Evolutionary conservation across 148 eudicot genomes (phyloP).

Genomic region (Agrostemma githago): DNA sequence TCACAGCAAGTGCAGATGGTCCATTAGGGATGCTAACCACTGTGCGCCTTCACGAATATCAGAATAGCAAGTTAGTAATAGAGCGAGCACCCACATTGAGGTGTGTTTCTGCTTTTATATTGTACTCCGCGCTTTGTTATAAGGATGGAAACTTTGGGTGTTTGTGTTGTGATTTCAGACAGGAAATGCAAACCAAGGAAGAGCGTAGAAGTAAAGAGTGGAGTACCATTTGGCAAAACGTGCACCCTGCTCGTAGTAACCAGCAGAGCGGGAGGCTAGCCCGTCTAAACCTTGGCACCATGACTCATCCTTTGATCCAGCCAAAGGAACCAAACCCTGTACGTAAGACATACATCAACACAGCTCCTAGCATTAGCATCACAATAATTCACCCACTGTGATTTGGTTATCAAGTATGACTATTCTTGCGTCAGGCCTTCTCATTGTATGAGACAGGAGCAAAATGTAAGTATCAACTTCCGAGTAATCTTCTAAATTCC

Average conservation of each 20-base stretch:
- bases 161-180: background rate
- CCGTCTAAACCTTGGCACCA: slow-evolving; percentile 99
- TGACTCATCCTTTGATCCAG: slow-evolving; percentile 97
- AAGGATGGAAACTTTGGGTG: background rate
- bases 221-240: slow-evolving; percentile 92
- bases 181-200: slow-evolving; percentile 2
- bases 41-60: slow-evolving; percentile 57
- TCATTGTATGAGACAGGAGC: background rate
- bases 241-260: slow-evolving; percentile 95
- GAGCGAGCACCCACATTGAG: background rate
- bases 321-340: slow-evolving; percentile 93
- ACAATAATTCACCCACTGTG: background rate
- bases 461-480: background rate
- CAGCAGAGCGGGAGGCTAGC: slow-evolving; percentile 89
- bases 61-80: slow-evolving; percentile 4
- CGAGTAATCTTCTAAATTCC: background rate
- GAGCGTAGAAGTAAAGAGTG: slow-evolving; percentile 5
- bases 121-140: too few relatives aligned
- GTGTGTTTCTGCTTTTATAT: background rate
- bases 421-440: background rate
- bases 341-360: slow-evolving; percentile 7
- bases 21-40: slow-evolving; percentile 96
- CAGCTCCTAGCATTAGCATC: slow-evolving; percentile 4
- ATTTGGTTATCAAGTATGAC: background rate
- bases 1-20: slow-evolving; percentile 95